Percentiles rank a stretch among this genome's conserved stretches.
Conservation (phyloP, 768 basidiomycete genomes). For the Naganishia randhawae region DNA sequence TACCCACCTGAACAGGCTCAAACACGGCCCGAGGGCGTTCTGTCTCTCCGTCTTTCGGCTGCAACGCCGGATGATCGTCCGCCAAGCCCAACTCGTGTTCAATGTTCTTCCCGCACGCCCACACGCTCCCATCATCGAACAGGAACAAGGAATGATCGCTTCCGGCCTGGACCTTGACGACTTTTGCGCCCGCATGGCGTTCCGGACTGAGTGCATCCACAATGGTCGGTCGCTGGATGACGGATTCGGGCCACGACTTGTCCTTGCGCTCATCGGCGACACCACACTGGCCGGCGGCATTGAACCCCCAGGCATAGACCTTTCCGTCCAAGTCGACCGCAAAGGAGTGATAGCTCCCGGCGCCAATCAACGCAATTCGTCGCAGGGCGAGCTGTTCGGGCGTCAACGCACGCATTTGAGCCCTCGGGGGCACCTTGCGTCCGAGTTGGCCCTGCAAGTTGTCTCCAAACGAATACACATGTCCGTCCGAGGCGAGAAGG, state of each 20-base stretch:
- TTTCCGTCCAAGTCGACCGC: constrained; percentile 77
- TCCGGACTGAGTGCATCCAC: constrained; percentile 49
- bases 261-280: constrained; percentile 50
- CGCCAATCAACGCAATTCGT: constrained; percentile 67
- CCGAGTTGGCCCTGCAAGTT: constrained; percentile 89
- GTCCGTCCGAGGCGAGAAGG: constrained; percentile 80
- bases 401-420: constrained; percentile 80
- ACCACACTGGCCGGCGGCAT: constrained; percentile 70
- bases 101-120: constrained; percentile 78
- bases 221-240: constrained; percentile 38
- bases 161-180: constrained; percentile 62
- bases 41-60: constrained; percentile 28
- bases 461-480: constrained; percentile 83
- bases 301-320: constrained; percentile 95
- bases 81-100: constrained; percentile 70
- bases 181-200: constrained; percentile 50
- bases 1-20: constrained; percentile 35
- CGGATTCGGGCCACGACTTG: constrained; percentile 49
- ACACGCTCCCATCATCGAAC: constrained; percentile 76
- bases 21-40: constrained; percentile 31
- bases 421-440: constrained; percentile 79
- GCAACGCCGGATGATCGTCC: constrained; percentile 52
- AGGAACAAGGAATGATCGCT: constrained; percentile 88
- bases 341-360: constrained; percentile 83
- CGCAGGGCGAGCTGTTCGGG: constrained; percentile 83